phyloP scores from a whole-genome alignment of 1,139 yeast genomes.

The Yamadazyma taylorii region DNA sequence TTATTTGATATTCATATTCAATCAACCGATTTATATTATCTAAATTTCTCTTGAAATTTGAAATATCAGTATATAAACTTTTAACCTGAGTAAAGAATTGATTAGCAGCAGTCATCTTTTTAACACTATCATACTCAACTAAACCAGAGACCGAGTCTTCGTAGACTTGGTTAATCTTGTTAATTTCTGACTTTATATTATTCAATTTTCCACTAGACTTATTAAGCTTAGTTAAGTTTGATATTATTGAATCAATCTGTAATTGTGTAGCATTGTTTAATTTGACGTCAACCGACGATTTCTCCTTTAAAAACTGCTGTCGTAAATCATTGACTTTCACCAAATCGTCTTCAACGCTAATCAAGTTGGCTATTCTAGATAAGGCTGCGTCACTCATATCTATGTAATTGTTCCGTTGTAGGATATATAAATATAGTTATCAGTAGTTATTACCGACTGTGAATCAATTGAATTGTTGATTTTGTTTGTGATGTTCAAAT shows the following conservation, averaged over 20 bases:
- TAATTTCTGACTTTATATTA: constrained; percentile 53
- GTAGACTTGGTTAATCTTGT: constrained; percentile 57
- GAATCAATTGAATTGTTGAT: background rate
- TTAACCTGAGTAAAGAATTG: constrained; percentile 74
- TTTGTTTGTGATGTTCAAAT: too few relatives aligned
- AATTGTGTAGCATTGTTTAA: constrained; percentile 61
- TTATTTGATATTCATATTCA: constrained; percentile 50
- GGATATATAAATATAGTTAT: background rate
- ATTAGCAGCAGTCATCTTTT: constrained; percentile 63
- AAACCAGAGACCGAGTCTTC: constrained; percentile 53
- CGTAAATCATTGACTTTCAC: constrained; percentile 54
- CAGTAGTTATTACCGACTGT: background rate
- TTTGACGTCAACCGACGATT: constrained; percentile 70
- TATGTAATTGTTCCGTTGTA: too few relatives aligned
- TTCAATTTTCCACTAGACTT: constrained; percentile 41
- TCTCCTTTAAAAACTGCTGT: constrained; percentile 66
- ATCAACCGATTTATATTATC: constrained; percentile 53
- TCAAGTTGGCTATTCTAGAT: constrained; percentile 43
- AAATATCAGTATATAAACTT: constrained; percentile 62
- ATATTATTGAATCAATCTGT: constrained; percentile 55
- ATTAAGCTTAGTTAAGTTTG: constrained; percentile 38
- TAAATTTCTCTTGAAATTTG: constrained; percentile 53
- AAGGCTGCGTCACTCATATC: constrained; percentile 47
- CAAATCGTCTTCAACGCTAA: constrained; percentile 57
- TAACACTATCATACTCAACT: constrained; percentile 57